phyloP scores from a whole-genome alignment of 345 rosid species.

The Ceriops zippeliana region DNA sequence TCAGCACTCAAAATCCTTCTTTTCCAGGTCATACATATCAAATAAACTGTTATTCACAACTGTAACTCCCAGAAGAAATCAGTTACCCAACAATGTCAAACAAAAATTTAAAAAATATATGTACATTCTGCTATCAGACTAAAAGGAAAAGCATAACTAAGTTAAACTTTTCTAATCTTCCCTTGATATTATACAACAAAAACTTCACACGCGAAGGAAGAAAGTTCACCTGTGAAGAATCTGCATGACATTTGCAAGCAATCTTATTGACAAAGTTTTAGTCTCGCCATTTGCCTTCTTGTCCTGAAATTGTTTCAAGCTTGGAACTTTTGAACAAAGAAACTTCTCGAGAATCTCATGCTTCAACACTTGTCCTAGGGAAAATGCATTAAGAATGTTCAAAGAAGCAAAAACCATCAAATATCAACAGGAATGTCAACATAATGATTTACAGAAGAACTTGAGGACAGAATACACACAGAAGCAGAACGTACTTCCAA shows the following conservation, averaged over 20 bases:
- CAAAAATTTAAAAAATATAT: no score
- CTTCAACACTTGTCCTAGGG: constrained; percentile 73
- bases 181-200: background rate
- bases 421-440: constrained; percentile 7
- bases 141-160: no score
- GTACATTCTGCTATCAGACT: no score
- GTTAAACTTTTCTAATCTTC: background rate
- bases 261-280: constrained; percentile 45
- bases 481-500: constrained; percentile 70
- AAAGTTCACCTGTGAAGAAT: constrained; percentile 65
- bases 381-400: constrained; percentile 14
- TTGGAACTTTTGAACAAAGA: constrained; percentile 64
- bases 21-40: no score
- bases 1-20: no score
- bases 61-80: no score
- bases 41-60: no score
- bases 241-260: constrained; percentile 60
- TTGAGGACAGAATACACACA: constrained; percentile 3
- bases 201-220: constrained; percentile 1
- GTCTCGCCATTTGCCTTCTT: constrained; percentile 45
- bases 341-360: constrained; percentile 63
- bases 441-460: background rate
- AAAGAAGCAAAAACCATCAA: constrained; percentile 1
- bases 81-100: no score
- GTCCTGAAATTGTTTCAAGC: constrained; percentile 64